Evolutionary conservation across 257 asterid genomes (phyloP).

Genomic region (Capsicum rhomboideum): DNA sequence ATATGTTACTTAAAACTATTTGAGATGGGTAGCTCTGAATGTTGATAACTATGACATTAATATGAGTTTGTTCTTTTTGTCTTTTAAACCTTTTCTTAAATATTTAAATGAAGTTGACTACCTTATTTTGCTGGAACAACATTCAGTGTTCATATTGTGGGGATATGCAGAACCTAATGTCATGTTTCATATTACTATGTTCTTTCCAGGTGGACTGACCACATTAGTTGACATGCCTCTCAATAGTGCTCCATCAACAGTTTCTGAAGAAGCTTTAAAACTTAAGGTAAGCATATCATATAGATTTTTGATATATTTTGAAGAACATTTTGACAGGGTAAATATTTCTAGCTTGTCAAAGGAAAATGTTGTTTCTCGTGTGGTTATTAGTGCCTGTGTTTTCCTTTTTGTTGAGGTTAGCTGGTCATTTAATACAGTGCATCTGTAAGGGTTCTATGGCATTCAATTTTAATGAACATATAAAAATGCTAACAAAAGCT

Average conservation of each 20-base stretch:
- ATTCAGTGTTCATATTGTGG: background rate
- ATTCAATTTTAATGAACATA: background rate
- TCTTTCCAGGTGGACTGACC: constrained; percentile 75
- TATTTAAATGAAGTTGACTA: background rate
- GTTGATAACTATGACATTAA: background rate
- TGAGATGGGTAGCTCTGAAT: background rate
- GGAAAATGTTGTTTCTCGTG: background rate
- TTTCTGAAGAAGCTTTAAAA: constrained; percentile 71
- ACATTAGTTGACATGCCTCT: constrained; percentile 97
- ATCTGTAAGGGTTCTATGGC: background rate
- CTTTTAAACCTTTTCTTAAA: background rate
- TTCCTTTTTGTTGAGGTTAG: background rate
- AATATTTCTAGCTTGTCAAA: background rate
- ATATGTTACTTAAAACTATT: background rate
- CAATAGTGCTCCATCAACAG: constrained; percentile 79
- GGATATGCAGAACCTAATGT: background rate
- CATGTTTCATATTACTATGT: background rate
- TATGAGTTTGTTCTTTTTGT: background rate
- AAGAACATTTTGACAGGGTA: background rate
- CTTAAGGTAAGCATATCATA: constrained; percentile 51
- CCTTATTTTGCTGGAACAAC: background rate
- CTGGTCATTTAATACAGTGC: background rate
- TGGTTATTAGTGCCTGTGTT: background rate
- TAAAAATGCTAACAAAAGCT: background rate
- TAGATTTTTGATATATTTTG: background rate